Base-by-base conservation (phyloP, 306 rosid genomes). In the Amphicarpaea edgeworthii region DNA sequence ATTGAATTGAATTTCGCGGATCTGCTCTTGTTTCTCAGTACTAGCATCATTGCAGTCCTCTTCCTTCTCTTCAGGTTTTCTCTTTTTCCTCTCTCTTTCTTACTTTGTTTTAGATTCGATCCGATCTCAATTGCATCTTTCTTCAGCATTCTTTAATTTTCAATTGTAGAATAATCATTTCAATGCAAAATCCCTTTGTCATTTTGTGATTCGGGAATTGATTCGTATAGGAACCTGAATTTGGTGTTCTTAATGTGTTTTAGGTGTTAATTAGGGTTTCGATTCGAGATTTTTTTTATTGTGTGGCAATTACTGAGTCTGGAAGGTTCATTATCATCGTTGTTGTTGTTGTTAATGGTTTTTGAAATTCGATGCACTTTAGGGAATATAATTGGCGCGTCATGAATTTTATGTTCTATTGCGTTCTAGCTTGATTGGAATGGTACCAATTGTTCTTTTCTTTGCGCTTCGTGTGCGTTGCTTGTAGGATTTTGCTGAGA, bases 31-130 rank as follows among this genome's bases (percentile, higher is more conserved):
- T n/a, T n/a, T n/a, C n/a, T n/a, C n/a, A n/a, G n/a, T n/a, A n/a
- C n/a, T n/a, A n/a, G n/a, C n/a, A n/a, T n/a, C n/a, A n/a, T n/a
- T n/a, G n/a, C n/a, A n/a, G 97, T 86, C 83, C 88, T 86, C 84
- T 78, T 83, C 88, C 96, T 86, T 84, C 84, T 77, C 82, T 84
- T 85, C 86, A 86, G 93, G 93, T 89, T 72, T 38, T 61, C 20
- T 42, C 63, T 68, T 55, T 51, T 43, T 38, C 68, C n/a, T 20
- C 14, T n/a, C n/a, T 24, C 11, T 4, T 60, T 20, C 5, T 17
- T 43, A 68, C 46, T 30, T 30, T 7, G 6, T 4, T 30, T 30
- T 1, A 30, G 73, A 55, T 83, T 17, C 6, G n/a, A n/a, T 75
- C 67, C 12, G 46, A 28, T 62, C 47, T 46, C 6, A 0, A 17